Base-by-base conservation (phyloP, 768 basidiomycete genomes). In the Ephemerocybe angulata region DNA sequence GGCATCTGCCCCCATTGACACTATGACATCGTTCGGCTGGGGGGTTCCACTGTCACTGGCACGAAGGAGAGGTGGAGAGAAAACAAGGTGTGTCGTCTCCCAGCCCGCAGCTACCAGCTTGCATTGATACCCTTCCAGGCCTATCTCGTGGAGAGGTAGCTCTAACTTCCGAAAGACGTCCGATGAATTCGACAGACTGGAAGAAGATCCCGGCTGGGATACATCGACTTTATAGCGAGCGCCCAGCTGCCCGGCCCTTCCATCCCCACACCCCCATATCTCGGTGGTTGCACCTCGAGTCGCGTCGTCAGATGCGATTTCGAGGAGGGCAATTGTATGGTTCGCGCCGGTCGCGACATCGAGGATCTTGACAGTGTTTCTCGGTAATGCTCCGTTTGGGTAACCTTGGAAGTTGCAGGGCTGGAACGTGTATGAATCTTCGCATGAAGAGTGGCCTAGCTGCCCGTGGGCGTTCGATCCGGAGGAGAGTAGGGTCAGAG, bases 1-100 rank as follows among this genome's bases (percentile, higher is more conserved):
- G 64, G 93, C 93, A 69, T 95, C 79, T 1, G 85, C 79, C 1
- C 95, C 95, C 78, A 94, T 85, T 2, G 93, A 84, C 22, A 96
- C 62, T 27, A 95, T 59, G 3, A 82, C 63, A 59, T 87, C 88
- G 44, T 68, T 63, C 24, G 64, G 4, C 27, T 63, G 5, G 65
- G 73, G 15, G 65, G 59, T 49, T 61, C 63, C 11, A n/a, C 10
- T 28, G 15, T 48, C 46, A 11, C 21, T 10, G 33, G 33, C 33
- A 17, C 17, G 10, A 17, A 35, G 10, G 17, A 21, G 27, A 19
- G 38, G 48, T 8, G 48, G 19, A 48, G 80, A 76, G 13, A 92
- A 70, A 2, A 85, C 85, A 42, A 91, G 69, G 62, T 87, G 92
- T 50, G 84, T 85, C 6, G 92, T 91, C 68, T 96, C 88, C 93